Percentiles rank a stretch among this genome's conserved stretches.
These are phyloP conservation scores for Arthrinium puccinioides DNA, from an alignment of 2,329 filamentous ascomycete species.

Conservation along the genomic window DNA sequence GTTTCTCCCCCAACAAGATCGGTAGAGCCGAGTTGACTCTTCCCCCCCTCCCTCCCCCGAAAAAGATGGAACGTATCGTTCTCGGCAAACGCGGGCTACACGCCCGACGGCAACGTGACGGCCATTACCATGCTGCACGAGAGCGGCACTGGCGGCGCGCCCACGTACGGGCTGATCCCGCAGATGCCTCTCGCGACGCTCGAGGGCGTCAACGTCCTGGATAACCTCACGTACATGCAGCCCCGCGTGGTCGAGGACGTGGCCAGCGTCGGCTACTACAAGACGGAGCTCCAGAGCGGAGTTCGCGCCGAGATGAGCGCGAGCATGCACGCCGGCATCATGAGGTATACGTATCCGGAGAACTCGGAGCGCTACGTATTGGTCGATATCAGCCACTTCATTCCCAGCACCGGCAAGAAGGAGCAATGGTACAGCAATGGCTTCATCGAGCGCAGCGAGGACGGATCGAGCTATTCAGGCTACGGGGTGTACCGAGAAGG, in stretches of 20 bases:
- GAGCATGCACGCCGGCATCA: conserved; percentile 40
- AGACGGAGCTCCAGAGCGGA: conserved; percentile 39
- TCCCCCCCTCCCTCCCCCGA: no score
- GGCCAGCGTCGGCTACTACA: conserved; percentile 47
- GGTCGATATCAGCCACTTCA: conserved; percentile 40
- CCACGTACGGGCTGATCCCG: conserved; percentile 49
- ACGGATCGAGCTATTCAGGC: conserved; percentile 33
- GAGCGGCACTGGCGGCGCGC: conserved; percentile 48
- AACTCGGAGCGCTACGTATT: conserved; percentile 31
- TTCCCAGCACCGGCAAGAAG: conserved; percentile 31
- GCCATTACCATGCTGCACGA: conserved; percentile 48
- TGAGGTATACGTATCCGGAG: conserved; percentile 42
- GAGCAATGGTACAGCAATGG: conserved; percentile 34
- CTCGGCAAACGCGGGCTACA: conserved; percentile 28
- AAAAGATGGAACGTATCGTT: conserved; percentile 13
- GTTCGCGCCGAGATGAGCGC: conserved; percentile 41
- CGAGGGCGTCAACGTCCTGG: conserved; percentile 35
- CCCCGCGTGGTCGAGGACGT: conserved; percentile 28
- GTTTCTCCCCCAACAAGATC: no score
- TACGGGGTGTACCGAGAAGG: conserved; percentile 39
- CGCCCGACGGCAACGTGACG: conserved; percentile 34
- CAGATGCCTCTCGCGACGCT: conserved; percentile 37
- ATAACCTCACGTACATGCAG: conserved; percentile 41
- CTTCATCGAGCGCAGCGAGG: conserved; percentile 26
- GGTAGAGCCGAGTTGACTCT: no score